A percentile compares a stretch with the other conserved stretches of the same genome.
Evolutionary conservation across 2,329 filamentous ascomycete genomes (phyloP).

Genomic region (Trichophyton equinum): DNA sequence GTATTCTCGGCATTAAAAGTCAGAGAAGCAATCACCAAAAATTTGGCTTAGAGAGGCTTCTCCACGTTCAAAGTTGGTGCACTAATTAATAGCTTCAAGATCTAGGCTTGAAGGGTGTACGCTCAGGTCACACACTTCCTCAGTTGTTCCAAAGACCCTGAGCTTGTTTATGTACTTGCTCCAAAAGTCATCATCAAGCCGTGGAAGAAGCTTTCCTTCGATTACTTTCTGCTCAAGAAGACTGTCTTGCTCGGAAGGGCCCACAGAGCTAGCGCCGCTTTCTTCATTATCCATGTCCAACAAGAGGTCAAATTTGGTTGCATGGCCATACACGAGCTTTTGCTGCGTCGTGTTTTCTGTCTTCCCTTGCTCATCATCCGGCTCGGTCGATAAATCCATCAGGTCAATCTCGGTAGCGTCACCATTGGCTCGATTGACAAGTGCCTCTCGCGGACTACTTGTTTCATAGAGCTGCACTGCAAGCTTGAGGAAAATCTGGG

Average conservation of each 20-base stretch:
- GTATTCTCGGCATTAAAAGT: neutral
- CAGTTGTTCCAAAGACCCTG: slow-evolving; percentile 47
- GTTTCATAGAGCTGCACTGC: slow-evolving; percentile 39
- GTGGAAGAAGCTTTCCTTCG: slow-evolving; percentile 39
- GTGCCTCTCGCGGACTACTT: slow-evolving; percentile 5
- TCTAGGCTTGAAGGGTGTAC: neutral
- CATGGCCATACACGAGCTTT: slow-evolving; percentile 18
- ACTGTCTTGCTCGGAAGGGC: neutral
- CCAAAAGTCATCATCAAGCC: slow-evolving; percentile 44
- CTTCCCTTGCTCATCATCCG: neutral
- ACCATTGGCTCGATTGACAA: neutral
- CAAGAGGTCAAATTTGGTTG: slow-evolving; percentile 22
- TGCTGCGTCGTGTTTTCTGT: neutral
- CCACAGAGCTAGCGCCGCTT: neutral
- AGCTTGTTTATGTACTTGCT: slow-evolving; percentile 46
- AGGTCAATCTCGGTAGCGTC: neutral
- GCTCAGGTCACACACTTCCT: slow-evolving; percentile 33
- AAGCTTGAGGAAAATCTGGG: slow-evolving; percentile 45
- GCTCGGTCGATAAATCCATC: neutral
- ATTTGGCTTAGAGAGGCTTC: too few species aligned
- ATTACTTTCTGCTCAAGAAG: slow-evolving; percentile 14
- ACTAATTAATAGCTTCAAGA: neutral
- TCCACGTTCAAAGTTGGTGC: neutral
- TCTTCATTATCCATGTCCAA: slow-evolving; percentile 11
- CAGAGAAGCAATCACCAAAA: neutral